A percentile compares a stretch with the other conserved stretches of the same genome.
These are phyloP conservation scores for Fraxinus angustifolia DNA, from an alignment of 305 asterid species.

Conservation along the genomic window DNA sequence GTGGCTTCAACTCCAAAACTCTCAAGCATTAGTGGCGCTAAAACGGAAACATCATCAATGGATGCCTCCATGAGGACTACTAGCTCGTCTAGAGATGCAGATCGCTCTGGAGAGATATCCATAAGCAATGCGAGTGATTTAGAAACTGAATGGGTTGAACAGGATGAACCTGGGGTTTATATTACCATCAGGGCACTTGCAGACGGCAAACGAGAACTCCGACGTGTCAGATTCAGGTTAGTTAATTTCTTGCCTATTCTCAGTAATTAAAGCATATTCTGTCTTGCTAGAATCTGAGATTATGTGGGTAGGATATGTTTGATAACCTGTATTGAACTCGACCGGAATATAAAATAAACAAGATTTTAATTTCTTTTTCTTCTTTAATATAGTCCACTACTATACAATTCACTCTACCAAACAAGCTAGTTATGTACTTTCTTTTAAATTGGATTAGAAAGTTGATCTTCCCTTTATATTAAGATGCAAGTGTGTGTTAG, in stretches of 20 bases:
- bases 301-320: background rate
- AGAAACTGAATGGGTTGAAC: slow-evolving; percentile 84
- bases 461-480: background rate
- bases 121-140: slow-evolving; percentile 79
- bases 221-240: slow-evolving; percentile 89
- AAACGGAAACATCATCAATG: slow-evolving; percentile 69
- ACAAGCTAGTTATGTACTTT: background rate
- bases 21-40: slow-evolving; percentile 69
- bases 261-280: background rate
- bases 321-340: background rate
- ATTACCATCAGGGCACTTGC: slow-evolving; percentile 74
- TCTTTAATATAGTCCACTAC: background rate
- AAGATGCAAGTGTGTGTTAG: background rate
- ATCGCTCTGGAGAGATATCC: slow-evolving; percentile 68
- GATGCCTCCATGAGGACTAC: slow-evolving; percentile 62
- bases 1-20: slow-evolving; percentile 75
- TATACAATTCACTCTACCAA: background rate
- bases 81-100: slow-evolving; percentile 71
- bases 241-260: slow-evolving; percentile 1
- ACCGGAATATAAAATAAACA: background rate
- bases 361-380: background rate
- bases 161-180: slow-evolving; percentile 84
- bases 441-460: background rate
- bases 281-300: background rate
- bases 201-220: slow-evolving; percentile 73